Percentiles rank a stretch among this genome's conserved stretches.
These are phyloP conservation scores for Penicillium simplicissimum DNA, from an alignment of 495 filamentous ascomycete species.

Conservation along the genomic window DNA sequence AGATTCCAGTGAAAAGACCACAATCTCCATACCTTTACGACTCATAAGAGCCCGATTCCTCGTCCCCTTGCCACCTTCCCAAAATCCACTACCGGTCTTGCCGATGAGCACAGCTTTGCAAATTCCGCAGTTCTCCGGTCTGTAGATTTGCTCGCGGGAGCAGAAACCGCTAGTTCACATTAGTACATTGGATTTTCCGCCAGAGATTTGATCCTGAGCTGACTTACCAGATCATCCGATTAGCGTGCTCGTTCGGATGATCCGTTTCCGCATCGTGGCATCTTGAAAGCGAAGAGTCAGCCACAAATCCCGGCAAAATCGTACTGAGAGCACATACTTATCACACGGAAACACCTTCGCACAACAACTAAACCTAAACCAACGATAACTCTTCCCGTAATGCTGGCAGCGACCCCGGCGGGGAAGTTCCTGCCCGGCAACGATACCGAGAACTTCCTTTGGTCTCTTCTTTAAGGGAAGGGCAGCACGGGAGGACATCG, in stretches of 20 bases:
- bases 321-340: conserved; percentile 38
- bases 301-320: background rate
- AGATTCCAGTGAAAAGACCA: conserved; percentile 26
- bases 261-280: conserved; percentile 76
- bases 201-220: background rate
- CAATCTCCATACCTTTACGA: conserved; percentile 52
- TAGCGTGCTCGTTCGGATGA: conserved; percentile 81
- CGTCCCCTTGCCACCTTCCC: conserved; percentile 92
- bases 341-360: conserved; percentile 77
- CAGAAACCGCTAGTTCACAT: conserved; percentile 59
- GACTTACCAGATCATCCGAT: conserved; percentile 77
- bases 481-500: conserved; percentile 37
- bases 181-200: background rate
- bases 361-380: conserved; percentile 76
- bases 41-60: conserved; percentile 69
- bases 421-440: conserved; percentile 77
- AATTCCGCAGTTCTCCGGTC: conserved; percentile 74
- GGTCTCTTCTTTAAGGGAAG: conserved; percentile 57
- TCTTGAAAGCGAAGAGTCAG: conserved; percentile 32
- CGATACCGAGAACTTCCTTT: conserved; percentile 74
- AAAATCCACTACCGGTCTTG: conserved; percentile 72
- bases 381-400: conserved; percentile 77
- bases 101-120: conserved; percentile 76
- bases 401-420: conserved; percentile 73
- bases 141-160: conserved; percentile 80